Percentiles rank a stretch among this genome's conserved stretches.
phyloP scores from a whole-genome alignment of 1,284 basidiomycete genomes.

The Tremellales sp. region DNA sequence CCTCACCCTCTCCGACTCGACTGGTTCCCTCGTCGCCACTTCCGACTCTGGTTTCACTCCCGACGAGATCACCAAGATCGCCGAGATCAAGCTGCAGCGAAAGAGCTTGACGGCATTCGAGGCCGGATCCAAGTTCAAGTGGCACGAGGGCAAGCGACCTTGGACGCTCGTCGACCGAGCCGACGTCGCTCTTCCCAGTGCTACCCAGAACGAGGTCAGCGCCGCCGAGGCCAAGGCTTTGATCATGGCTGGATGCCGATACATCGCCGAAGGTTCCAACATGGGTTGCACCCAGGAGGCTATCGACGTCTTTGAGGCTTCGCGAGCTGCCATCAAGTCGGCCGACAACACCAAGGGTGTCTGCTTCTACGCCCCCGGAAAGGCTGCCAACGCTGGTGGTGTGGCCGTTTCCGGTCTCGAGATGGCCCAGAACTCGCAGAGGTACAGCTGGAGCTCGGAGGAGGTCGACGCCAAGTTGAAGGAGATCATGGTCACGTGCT shows the following conservation, averaged over 20 bases:
- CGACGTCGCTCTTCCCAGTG: conserved; percentile 71
- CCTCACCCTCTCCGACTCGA: conserved; percentile 73
- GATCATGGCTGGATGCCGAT: conserved; percentile 64
- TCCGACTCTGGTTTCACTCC: conserved; percentile 57
- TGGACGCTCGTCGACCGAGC: conserved; percentile 67
- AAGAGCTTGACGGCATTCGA: conserved; percentile 58
- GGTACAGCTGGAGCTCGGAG: conserved; percentile 58
- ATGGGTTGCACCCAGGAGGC: conserved; percentile 70
- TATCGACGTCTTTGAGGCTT: conserved; percentile 67
- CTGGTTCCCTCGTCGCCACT: conserved; percentile 63
- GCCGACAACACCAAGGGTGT: conserved; percentile 38
- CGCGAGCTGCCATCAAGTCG: conserved; percentile 54
- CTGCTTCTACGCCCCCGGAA: conserved; percentile 69
- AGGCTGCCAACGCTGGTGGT: conserved; percentile 67
- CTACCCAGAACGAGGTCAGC: conserved; percentile 71
- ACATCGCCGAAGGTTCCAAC: conserved; percentile 75
- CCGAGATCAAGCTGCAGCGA: conserved; percentile 62
- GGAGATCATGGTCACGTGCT: conserved; percentile 70
- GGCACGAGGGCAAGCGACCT: conserved; percentile 66
- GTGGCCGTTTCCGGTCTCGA: conserved; percentile 61
- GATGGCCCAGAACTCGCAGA: conserved; percentile 75
- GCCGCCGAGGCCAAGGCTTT: conserved; percentile 67
- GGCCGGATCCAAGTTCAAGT: conserved; percentile 56
- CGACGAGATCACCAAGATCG: conserved; percentile 59
- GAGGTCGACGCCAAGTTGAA: conserved; percentile 70